Conservation (phyloP, 345 rosid genomes). For the Eucalyptus coolabah region DNA sequence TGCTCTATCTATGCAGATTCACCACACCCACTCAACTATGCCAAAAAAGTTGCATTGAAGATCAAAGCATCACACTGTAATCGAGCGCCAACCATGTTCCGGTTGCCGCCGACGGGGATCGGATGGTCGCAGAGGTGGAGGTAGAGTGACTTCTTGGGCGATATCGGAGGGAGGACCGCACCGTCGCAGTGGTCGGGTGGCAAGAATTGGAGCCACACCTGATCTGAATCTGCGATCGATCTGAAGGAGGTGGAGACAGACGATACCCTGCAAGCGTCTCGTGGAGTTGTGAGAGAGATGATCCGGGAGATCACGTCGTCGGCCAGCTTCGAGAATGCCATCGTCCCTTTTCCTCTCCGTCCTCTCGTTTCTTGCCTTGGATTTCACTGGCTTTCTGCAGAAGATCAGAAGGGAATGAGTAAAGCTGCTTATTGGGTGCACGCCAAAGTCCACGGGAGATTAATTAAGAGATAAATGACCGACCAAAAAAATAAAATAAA, state of each 20-base stretch:
- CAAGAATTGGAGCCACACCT: not conserved
- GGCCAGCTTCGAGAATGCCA: not conserved
- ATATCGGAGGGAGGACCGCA: not conserved
- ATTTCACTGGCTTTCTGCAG: too few relatives aligned
- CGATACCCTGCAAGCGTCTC: not conserved
- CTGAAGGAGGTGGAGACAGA: not conserved
- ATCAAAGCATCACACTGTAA: too few relatives aligned
- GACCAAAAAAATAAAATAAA: too few relatives aligned
- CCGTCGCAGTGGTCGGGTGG: not conserved
- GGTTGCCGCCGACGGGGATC: not conserved
- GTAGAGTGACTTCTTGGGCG: not conserved
- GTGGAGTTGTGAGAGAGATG: not conserved
- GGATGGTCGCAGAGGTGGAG: not conserved
- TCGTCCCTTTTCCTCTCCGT: too few relatives aligned
- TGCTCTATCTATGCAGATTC: too few relatives aligned
- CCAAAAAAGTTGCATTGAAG: too few relatives aligned
- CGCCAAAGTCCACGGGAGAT: too few relatives aligned
- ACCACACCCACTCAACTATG: too few relatives aligned
- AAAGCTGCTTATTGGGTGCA: rapidly evolving
- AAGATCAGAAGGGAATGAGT: too few relatives aligned
- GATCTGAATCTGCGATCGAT: not conserved
- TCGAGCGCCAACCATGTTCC: not conserved
- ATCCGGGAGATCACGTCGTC: not conserved
- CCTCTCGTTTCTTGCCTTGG: too few relatives aligned
- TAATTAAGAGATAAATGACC: too few relatives aligned